A percentile compares a stretch with the other conserved stretches of the same genome.
phyloP scores from a whole-genome alignment of 345 rosid species.

The Eucalyptus camaldulensis region DNA sequence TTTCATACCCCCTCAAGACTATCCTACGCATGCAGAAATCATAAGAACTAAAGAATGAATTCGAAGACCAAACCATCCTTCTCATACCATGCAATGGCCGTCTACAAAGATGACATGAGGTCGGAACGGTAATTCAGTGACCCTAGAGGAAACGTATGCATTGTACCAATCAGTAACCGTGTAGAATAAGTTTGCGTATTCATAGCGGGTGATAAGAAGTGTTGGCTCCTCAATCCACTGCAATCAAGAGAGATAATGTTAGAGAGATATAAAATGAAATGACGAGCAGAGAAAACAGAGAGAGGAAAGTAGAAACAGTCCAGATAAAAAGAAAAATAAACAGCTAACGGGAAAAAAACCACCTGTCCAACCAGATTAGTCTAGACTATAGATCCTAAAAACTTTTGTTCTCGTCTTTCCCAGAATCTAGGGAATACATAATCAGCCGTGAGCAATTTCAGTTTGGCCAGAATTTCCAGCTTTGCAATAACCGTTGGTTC shows the following conservation, averaged over 20 bases:
- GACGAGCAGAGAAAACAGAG: neutral
- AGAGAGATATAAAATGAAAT: neutral
- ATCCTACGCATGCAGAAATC: neutral
- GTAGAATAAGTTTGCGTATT: slow-evolving; percentile 88
- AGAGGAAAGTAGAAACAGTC: neutral
- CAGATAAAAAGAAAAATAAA: neutral
- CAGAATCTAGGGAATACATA: neutral
- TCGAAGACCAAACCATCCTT: neutral
- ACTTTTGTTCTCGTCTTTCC: neutral
- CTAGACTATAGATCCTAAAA: neutral
- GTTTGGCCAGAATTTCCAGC: neutral
- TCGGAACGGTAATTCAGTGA: slow-evolving; percentile 67
- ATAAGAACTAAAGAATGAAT: neutral
- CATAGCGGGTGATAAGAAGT: slow-evolving; percentile 54
- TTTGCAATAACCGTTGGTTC: neutral
- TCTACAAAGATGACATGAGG: slow-evolving; percentile 75
- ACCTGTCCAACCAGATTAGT: neutral
- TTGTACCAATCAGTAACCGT: slow-evolving; percentile 92
- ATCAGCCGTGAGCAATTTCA: neutral
- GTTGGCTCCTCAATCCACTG: slow-evolving; percentile 97
- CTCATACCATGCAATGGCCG: slow-evolving; percentile 65
- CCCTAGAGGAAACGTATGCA: slow-evolving; percentile 77
- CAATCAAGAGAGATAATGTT: neutral
- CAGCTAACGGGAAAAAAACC: neutral
- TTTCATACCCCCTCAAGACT: neutral